phyloP scores from a whole-genome alignment of 352 stramenopile genomes.

The Elongisporangium undulatum region DNA sequence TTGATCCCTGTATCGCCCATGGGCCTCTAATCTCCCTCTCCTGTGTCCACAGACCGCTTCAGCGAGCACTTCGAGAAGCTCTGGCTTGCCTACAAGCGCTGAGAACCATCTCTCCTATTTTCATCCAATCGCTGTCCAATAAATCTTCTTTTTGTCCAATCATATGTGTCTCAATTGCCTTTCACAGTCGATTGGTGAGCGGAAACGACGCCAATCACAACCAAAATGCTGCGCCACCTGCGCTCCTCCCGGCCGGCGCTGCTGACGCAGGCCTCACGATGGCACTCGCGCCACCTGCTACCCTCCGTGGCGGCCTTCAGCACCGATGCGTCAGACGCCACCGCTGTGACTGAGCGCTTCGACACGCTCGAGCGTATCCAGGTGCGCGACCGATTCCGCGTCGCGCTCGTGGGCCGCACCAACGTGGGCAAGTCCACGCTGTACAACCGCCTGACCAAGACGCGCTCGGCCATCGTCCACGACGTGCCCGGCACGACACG shows the following conservation, averaged over 20 bases:
- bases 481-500: constrained; percentile 78
- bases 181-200: constrained; percentile 9
- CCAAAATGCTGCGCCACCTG: constrained; percentile 38
- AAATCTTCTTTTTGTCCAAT: constrained; percentile 25
- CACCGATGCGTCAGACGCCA: constrained; percentile 1
- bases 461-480: constrained; percentile 74
- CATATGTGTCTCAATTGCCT: neutral
- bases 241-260: constrained; percentile 16
- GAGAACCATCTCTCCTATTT: constrained; percentile 12
- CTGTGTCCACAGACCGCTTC: constrained; percentile 31
- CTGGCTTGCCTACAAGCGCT: constrained; percentile 51
- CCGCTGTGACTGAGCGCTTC: constrained; percentile 21
- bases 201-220: constrained; percentile 6
- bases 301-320: constrained; percentile 4
- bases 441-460: constrained; percentile 82
- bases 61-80: constrained; percentile 57
- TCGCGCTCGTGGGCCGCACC: constrained; percentile 77
- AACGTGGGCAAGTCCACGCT: constrained; percentile 87
- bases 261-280: constrained; percentile 8
- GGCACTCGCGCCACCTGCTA: constrained; percentile 9
- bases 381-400: constrained; percentile 54
- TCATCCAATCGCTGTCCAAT: constrained; percentile 12
- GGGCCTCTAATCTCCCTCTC: constrained; percentile 1
- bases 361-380: constrained; percentile 32
- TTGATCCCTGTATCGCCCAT: neutral